phyloP scores from a whole-genome alignment of 345 rosid species.

The Dipteronia dyeriana region DNA sequence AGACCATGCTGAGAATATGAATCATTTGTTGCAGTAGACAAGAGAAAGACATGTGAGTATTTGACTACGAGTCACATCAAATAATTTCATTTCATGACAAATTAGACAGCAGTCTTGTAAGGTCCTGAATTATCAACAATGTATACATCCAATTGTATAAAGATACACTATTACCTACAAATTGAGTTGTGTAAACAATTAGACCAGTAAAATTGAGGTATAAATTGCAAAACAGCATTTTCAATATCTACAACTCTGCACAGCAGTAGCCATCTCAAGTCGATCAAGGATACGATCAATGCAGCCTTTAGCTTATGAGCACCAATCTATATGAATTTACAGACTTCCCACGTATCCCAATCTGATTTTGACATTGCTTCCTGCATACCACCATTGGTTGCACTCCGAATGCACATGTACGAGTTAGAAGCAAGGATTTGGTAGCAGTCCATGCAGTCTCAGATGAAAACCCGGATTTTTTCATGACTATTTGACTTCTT shows the following conservation, averaged over 20 bases:
- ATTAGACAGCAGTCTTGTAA: not conserved
- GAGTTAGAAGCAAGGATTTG: constrained; percentile 24
- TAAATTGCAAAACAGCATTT: not conserved
- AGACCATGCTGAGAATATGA: too few species aligned
- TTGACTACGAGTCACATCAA: not conserved
- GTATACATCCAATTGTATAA: not conserved
- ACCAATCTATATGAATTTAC: constrained; percentile 27
- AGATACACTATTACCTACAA: not conserved
- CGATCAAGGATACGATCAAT: not conserved
- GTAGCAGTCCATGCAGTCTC: constrained; percentile 21
- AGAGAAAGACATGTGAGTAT: too few species aligned
- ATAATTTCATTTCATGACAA: not conserved
- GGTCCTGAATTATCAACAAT: not conserved
- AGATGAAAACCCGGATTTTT: constrained; percentile 24
- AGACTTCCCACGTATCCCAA: constrained; percentile 27
- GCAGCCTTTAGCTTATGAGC: constrained; percentile 20
- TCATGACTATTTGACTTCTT: constrained; percentile 35
- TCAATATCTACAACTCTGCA: constrained; percentile 16
- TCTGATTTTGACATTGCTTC: constrained; percentile 37
- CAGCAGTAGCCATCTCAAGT: not conserved
- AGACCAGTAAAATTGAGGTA: constrained; percentile 13
- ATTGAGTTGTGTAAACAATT: constrained; percentile 5
- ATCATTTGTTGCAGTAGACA: too few species aligned
- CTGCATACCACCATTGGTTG: constrained; percentile 39
- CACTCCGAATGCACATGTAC: constrained; percentile 24